Conservation (phyloP, 2,329 filamentous ascomycete species). For the Dactylonectria estremocensis region DNA sequence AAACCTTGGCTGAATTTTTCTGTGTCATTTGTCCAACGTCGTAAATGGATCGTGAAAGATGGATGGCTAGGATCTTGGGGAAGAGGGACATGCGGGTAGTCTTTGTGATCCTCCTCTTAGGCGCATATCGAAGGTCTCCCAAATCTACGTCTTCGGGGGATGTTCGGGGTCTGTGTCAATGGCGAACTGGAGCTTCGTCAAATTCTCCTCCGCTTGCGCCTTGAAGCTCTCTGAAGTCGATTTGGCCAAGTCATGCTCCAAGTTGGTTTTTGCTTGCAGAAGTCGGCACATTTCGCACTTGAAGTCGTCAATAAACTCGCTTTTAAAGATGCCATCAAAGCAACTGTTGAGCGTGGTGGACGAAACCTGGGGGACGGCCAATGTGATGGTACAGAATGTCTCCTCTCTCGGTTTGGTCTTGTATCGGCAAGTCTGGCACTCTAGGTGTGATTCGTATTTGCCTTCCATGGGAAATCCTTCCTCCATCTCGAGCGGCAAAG, state of each 20-base stretch:
- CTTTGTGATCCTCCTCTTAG: constrained; percentile 87
- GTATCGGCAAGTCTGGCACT: constrained; percentile 92
- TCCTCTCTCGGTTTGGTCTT: constrained; percentile 87
- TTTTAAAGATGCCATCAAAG: constrained; percentile 94
- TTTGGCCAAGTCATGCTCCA: constrained; percentile 72
- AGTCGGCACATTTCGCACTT: constrained; percentile 94
- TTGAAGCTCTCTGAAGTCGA: constrained; percentile 68
- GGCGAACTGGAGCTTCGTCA: constrained; percentile 77
- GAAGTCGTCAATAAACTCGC: constrained; percentile 97
- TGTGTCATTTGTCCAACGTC: constrained; percentile 82
- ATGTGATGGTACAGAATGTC: constrained; percentile 90
- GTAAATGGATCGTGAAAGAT: constrained; percentile 94
- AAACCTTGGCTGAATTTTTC: constrained; percentile 95
- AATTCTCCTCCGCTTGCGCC: constrained; percentile 68
- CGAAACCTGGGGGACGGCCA: constrained; percentile 88
- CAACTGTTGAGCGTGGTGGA: constrained; percentile 88
- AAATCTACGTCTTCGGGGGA: constrained; percentile 80
- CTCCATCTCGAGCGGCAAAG: constrained; percentile 63
- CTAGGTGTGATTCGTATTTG: constrained; percentile 92
- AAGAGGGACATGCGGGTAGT: constrained; percentile 90
- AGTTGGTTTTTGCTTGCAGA: constrained; percentile 79
- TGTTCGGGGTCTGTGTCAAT: constrained; percentile 88
- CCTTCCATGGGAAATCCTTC: constrained; percentile 94
- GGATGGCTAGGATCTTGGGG: constrained; percentile 91
- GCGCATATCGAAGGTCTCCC: constrained; percentile 81